Evolutionary conservation across 2,329 filamentous ascomycete species (phyloP), one percentile per base, ranked within the genome.

Genomic region (Cordyceps cateniannulata): DNA sequence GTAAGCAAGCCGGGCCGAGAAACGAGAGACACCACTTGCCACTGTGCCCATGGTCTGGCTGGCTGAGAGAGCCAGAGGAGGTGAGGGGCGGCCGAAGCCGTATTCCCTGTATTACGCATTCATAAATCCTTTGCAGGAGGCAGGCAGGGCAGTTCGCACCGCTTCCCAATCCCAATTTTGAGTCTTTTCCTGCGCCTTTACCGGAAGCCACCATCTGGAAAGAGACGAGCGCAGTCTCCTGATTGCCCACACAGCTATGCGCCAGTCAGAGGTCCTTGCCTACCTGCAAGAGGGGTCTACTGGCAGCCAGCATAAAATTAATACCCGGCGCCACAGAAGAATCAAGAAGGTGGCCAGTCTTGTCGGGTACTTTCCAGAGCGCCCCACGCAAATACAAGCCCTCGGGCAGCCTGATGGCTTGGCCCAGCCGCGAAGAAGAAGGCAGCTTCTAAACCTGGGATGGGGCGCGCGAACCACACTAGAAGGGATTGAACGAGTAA

Each of bases 291-390:
- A 12, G 22, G n/a, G 24, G n/a, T 32, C 27, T 29, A 4, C 27
- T 8, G 27, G 12, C 12, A 38, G 35, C 35, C 54, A 40, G 27
- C 16, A 22, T 32, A 22, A 25, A 27, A 56, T 35, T 38, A 47
- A 48, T 12, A 38, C 35, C 32, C n/a, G 18, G 25, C 45, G 48
- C 56, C 56, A 52, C 56, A 24, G 47, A 25, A 44, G 38, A 49
- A 22, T 20, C 7, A 51, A 45, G 35, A 50, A 52, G 24, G 22
- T 48, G 25, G 4, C 18, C 25, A 38, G 49, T 8, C 35, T 51
- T 59, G 44, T 24, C 47, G 47, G 56, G 22, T 44, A 52, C 48
- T 45, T 59, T 59, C 48, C 48, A 59, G 42, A n/a, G 5, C 56
- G 48, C 35, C 56, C 56, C 56, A 52, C 48, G n/a, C 22, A 6